Conservation (phyloP, 495 filamentous ascomycete species). For the Choiromyces venosus region DNA sequence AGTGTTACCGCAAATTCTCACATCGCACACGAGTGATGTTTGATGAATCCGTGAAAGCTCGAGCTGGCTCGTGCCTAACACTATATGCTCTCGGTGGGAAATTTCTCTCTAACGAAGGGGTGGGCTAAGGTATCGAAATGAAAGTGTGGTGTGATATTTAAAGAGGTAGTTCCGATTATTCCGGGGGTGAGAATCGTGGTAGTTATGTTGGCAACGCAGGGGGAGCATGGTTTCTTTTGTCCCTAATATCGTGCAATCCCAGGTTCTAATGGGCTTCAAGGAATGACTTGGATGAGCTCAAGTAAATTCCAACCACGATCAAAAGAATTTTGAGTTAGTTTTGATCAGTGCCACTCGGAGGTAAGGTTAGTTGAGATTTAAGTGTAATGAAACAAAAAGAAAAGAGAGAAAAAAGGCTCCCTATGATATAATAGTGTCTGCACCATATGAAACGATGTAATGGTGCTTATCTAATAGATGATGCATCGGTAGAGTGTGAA, state of each 20-base stretch:
- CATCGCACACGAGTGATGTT: too few species aligned
- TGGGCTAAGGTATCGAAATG: neutral
- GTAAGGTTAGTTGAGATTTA: neutral
- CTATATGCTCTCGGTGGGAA: too few species aligned
- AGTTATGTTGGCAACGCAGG: neutral
- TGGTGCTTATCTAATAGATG: too few species aligned
- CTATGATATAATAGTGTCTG: neutral
- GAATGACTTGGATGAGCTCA: neutral
- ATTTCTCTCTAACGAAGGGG: neutral
- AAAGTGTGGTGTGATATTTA: neutral
- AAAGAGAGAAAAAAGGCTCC: neutral
- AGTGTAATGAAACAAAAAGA: neutral
- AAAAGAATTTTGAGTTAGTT: neutral
- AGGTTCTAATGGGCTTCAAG: too few species aligned
- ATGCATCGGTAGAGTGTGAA: too few species aligned
- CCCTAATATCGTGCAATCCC: too few species aligned
- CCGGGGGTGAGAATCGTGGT: neutral
- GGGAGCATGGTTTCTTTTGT: too few species aligned
- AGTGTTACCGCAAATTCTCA: too few species aligned
- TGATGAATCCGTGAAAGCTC: too few species aligned
- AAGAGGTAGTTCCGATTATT: neutral
- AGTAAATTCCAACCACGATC: neutral
- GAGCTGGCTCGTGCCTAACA: too few species aligned
- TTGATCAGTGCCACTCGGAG: neutral
- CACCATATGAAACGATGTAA: neutral